Base-by-base conservation (phyloP, 2,329 filamentous ascomycete genomes). In the Colletotrichum cuscutae region DNA sequence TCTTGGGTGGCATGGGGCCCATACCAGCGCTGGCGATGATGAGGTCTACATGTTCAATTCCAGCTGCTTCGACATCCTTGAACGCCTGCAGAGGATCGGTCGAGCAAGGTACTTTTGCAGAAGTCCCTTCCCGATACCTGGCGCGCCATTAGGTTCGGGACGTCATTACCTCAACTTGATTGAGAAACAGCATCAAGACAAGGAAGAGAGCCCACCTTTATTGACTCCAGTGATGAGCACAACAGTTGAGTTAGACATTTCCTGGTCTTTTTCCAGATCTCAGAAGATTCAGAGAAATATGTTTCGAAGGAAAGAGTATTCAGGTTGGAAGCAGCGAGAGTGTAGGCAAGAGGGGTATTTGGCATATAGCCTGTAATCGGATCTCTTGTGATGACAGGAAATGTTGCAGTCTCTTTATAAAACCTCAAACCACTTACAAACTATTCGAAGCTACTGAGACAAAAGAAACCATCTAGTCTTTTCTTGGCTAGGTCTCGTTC, bases 201-300 rank as follows among this genome's bases (percentile, higher is more conserved):
- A 28, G 28, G 53, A 60, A 42, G 1, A 6, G 22, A 28, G 69
- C 58, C 62, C 71, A 77, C 81, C 80, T 76, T 79, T 76, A 68
- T 77, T 81, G 56, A 75, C 78, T 22, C 80, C 80, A 11, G 80
- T 81, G 67, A 82, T 77, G 49, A 82, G 76, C 53, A 79, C 73
- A 37, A 66, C 71, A 28, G 64, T 74, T 12, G 56, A 12, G 28
- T 28, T 6, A 11, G 61, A 37, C 68, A 71, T 66, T 9, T 35
- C 42, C 8, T 11, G 3, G 7, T 49, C 7, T 49, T 22, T 19
- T 9, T n/a, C n/a, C 8, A 19, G 22, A 11, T n/a, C n/a, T 22
- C 1, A n/a, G 19, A 49, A 49, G 42, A 26, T 26, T 26, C 26
- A 26, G 26, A 4, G 5, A 26, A 5, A 26, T 26, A 26, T 26